Conservation (phyloP, 805 yeast genomes). For the Candida adriatica region DNA sequence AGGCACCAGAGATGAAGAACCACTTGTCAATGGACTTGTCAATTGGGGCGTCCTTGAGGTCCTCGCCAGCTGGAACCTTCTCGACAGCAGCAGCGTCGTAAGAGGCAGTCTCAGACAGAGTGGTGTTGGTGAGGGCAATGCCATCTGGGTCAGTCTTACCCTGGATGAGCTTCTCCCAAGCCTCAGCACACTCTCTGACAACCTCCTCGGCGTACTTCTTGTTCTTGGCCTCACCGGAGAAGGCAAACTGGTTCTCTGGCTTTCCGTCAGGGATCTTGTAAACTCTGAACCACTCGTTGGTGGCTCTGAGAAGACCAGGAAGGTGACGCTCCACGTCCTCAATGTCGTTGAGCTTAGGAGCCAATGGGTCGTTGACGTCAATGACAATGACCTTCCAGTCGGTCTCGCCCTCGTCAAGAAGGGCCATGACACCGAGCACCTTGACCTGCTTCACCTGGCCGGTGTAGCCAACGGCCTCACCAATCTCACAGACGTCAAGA, state of each 20-base stretch:
- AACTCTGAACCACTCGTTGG: slow-evolving; percentile 74
- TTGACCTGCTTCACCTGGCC: slow-evolving; percentile 66
- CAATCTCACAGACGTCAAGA: slow-evolving; percentile 84
- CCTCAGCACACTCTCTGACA: slow-evolving; percentile 55
- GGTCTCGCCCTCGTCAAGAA: slow-evolving; percentile 90
- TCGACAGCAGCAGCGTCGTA: slow-evolving; percentile 40
- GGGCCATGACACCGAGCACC: slow-evolving; percentile 68
- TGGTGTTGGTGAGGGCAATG: slow-evolving; percentile 70
- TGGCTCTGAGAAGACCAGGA: slow-evolving; percentile 66
- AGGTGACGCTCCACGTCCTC: slow-evolving; percentile 59
- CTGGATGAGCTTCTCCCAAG: slow-evolving; percentile 57
- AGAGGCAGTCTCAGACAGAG: slow-evolving; percentile 51
- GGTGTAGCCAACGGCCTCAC: slow-evolving; percentile 38
- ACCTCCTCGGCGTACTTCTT: slow-evolving; percentile 51
- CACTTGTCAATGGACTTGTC: slow-evolving; percentile 96
- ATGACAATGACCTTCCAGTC: slow-evolving; percentile 89
- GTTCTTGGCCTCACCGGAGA: slow-evolving; percentile 59
- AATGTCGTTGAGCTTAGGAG: slow-evolving; percentile 51
- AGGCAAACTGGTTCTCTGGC: slow-evolving; percentile 68
- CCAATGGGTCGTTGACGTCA: slow-evolving; percentile 59
- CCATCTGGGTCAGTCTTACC: slow-evolving; percentile 54
- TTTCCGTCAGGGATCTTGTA: slow-evolving; percentile 83
- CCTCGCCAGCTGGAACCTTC: slow-evolving; percentile 63
- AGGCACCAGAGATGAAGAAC: slow-evolving; percentile 92
- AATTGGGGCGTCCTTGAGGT: slow-evolving; percentile 83